These are phyloP conservation scores for Crepidotus variabilis DNA, from an alignment of 768 basidiomycete species.

Conservation along the genomic window DNA sequence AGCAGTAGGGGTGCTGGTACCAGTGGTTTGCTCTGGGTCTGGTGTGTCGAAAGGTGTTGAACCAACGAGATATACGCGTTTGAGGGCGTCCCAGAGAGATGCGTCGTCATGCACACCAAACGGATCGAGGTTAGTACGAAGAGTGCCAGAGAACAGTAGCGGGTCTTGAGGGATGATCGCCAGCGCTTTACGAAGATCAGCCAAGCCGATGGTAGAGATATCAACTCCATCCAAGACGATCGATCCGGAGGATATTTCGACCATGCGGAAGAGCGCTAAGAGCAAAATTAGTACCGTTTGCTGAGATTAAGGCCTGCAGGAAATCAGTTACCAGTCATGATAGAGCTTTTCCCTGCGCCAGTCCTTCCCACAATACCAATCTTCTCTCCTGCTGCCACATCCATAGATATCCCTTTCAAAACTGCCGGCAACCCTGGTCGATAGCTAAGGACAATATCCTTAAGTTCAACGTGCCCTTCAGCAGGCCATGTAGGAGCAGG, in stretches of 20 bases:
- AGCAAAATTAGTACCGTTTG: constrained; percentile 21
- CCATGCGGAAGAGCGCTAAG: constrained; percentile 76
- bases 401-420: constrained; percentile 76
- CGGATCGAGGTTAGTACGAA: constrained; percentile 88
- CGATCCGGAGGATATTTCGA: constrained; percentile 72
- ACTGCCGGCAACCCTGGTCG: constrained; percentile 87
- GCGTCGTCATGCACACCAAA: constrained; percentile 80
- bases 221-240: constrained; percentile 84
- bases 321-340: constrained; percentile 60
- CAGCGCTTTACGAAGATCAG: constrained; percentile 61
- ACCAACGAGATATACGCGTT: constrained; percentile 80
- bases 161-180: constrained; percentile 87
- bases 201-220: constrained; percentile 75
- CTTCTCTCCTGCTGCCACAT: constrained; percentile 75
- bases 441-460: constrained; percentile 75
- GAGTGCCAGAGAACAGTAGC: constrained; percentile 65
- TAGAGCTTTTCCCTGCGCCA: constrained; percentile 86
- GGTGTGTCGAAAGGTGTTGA: constrained; percentile 28
- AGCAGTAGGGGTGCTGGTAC: constrained; percentile 32
- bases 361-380: constrained; percentile 89
- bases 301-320: neutral
- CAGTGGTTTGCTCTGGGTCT: constrained; percentile 20
- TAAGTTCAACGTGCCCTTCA: constrained; percentile 69
- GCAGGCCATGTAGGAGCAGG: constrained; percentile 71
- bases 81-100: constrained; percentile 83